Percentiles rank a stretch among this genome's conserved stretches.
Conservation (phyloP, 2,329 filamentous ascomycete species). For the Sarocladiaceae sp. region DNA sequence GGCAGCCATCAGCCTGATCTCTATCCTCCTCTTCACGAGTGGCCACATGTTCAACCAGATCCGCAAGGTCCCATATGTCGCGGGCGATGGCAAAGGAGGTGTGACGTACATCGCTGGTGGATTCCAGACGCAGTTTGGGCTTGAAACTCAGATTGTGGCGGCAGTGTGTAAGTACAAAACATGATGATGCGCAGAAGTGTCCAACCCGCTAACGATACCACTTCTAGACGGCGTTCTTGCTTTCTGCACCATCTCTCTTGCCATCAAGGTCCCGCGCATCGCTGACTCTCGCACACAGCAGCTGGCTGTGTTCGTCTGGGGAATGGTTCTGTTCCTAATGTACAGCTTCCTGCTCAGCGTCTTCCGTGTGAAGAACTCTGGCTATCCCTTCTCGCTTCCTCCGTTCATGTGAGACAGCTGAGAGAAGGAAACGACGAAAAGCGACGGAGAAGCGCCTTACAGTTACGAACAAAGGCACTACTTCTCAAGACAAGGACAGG, state of each 20-base stretch:
- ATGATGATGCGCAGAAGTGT: not conserved
- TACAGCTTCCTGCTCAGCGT: conserved; percentile 94
- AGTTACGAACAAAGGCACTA: too few relatives aligned
- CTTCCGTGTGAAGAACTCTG: conserved; percentile 90
- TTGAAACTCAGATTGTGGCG: conserved; percentile 93
- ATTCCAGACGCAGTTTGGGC: conserved; percentile 87
- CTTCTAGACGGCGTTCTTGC: conserved; percentile 65
- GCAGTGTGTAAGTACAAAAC: conserved; percentile 91
- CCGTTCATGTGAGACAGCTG: conserved; percentile 59
- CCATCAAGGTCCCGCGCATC: conserved; percentile 87
- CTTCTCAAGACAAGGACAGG: too few relatives aligned
- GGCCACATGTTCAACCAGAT: conserved; percentile 99
- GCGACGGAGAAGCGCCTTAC: not conserved
- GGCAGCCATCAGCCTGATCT: conserved; percentile 83
- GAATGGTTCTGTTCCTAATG: conserved; percentile 66
- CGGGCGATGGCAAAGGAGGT: conserved; percentile 75
- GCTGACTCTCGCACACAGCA: conserved; percentile 71
- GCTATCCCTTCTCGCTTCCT: conserved; percentile 90
- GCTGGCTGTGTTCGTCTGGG: conserved; percentile 75
- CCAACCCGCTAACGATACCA: not conserved
- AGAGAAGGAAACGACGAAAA: not conserved
- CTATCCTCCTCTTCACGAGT: conserved; percentile 86
- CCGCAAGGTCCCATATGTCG: conserved; percentile 87
- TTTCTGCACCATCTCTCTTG: conserved; percentile 86
- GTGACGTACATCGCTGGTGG: conserved; percentile 85